phyloP scores from a whole-genome alignment of 73 alveolate species.

The Paramecium octaurelia region DNA sequence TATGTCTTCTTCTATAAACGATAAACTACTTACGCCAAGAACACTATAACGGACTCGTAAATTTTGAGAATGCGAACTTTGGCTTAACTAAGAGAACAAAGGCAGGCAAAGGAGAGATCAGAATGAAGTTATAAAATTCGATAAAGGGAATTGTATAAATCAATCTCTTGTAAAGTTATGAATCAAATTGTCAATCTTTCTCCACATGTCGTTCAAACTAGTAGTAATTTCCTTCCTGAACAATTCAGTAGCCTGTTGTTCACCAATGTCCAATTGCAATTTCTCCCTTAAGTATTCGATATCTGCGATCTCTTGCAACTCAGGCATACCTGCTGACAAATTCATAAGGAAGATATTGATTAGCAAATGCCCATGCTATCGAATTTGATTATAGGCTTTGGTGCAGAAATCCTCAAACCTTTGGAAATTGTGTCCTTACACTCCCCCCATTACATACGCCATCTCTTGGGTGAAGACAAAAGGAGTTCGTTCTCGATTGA shows the following conservation, averaged over 20 bases:
- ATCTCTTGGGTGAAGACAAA: constrained; percentile 90
- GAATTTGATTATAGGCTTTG: constrained; percentile 79
- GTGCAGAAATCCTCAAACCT: constrained; percentile 79
- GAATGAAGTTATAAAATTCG: not conserved
- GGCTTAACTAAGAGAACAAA: not conserved
- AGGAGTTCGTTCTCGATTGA: constrained; percentile 95
- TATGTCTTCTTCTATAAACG: not conserved
- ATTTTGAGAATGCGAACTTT: not conserved
- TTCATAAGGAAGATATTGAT: constrained; percentile 87
- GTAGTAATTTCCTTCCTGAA: constrained; percentile 73
- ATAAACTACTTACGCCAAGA: not conserved
- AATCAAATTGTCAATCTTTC: constrained; percentile 72
- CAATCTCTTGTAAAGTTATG: constrained; percentile 72
- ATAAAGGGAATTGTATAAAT: not conserved
- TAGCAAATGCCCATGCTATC: constrained; percentile 80
- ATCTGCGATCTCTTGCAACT: constrained; percentile 70
- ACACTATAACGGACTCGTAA: not conserved
- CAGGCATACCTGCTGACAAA: constrained; percentile 93
- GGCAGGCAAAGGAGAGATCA: not conserved
- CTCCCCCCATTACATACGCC: constrained; percentile 87
- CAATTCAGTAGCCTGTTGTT: constrained; percentile 73
- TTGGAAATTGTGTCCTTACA: constrained; percentile 65
- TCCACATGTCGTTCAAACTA: constrained; percentile 70
- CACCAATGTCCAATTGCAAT: constrained; percentile 69
- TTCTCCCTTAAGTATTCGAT: constrained; percentile 75